phyloP scores from a whole-genome alignment of 2,329 filamentous ascomycete genomes.

The Balansia obtecta region DNA sequence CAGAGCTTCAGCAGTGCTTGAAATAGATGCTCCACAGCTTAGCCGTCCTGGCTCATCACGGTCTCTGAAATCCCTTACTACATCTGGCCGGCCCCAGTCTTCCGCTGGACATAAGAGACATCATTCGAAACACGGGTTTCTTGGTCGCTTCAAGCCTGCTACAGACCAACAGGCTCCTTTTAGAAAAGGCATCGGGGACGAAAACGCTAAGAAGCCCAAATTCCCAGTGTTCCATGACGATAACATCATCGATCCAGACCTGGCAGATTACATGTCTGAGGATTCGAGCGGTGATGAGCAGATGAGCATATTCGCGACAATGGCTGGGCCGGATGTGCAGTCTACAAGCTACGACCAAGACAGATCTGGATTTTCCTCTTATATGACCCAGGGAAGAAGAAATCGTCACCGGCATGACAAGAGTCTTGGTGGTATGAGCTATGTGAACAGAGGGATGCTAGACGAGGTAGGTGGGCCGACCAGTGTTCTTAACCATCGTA shows the following conservation, averaged over 20 bases:
- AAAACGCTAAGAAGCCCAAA: constrained; percentile 49
- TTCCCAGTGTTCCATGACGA: constrained; percentile 94
- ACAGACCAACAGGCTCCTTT: constrained; percentile 81
- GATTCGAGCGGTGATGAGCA: constrained; percentile 90
- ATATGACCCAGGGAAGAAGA: constrained; percentile 62
- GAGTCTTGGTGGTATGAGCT: constrained; percentile 58
- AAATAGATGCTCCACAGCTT: constrained; percentile 75
- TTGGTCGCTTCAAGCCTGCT: constrained; percentile 57
- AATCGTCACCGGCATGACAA: constrained; percentile 64
- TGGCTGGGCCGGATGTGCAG: constrained; percentile 53
- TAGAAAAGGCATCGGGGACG: constrained; percentile 57
- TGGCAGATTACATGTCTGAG: constrained; percentile 92
- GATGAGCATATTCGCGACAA: constrained; percentile 68
- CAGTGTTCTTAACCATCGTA: constrained; percentile 45
- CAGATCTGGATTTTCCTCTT: constrained; percentile 57
- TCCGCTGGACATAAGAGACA: constrained; percentile 66
- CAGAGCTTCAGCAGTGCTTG: constrained; percentile 75
- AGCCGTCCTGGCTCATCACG: constrained; percentile 88
- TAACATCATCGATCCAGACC: constrained; percentile 94
- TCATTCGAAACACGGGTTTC: constrained; percentile 75
- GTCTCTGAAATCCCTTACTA: constrained; percentile 65
- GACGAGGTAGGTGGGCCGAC: constrained; percentile 49
- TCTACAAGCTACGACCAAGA: constrained; percentile 62
- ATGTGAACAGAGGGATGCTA: constrained; percentile 49
- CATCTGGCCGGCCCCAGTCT: constrained; percentile 60